Percentiles rank a stretch among this genome's conserved stretches.
Evolutionary conservation across 495 filamentous ascomycete genomes (phyloP).

Genomic region (Aspergillus ostianus): DNA sequence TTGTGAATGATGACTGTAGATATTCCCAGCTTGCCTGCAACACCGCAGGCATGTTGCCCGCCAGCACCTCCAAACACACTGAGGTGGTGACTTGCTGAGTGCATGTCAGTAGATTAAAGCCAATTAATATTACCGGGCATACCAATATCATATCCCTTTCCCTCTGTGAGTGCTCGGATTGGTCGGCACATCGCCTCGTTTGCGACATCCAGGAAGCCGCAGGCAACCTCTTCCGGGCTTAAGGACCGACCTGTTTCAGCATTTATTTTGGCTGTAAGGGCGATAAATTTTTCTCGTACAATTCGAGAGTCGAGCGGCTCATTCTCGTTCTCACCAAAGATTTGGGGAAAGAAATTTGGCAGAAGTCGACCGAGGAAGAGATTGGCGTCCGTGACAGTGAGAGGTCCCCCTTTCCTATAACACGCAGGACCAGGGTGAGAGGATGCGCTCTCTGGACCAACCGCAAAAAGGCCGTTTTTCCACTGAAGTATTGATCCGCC

Average conservation of each 20-base stretch:
- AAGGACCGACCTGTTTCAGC: slow-evolving; percentile 50
- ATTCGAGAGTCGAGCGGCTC: slow-evolving; percentile 78
- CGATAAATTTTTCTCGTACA: slow-evolving; percentile 71
- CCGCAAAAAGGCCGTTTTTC: slow-evolving; percentile 92
- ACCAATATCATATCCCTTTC: slow-evolving; percentile 44
- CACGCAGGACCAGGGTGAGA: slow-evolving; percentile 93
- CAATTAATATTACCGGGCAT: too few species aligned
- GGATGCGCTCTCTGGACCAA: slow-evolving; percentile 89
- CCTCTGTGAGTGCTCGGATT: slow-evolving; percentile 53
- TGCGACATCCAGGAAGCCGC: slow-evolving; percentile 54
- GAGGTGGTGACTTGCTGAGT: slow-evolving; percentile 45
- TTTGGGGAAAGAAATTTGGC: slow-evolving; percentile 95
- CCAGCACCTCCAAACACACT: slow-evolving; percentile 55
- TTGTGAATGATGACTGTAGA: slow-evolving; percentile 52
- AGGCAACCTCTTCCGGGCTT: slow-evolving; percentile 81
- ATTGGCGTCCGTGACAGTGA: slow-evolving; percentile 94
- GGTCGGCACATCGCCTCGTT: slow-evolving; percentile 57
- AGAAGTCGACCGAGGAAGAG: slow-evolving; percentile 84
- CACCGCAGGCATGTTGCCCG: slow-evolving; percentile 53
- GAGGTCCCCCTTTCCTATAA: slow-evolving; percentile 89
- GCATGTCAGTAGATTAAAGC: too few species aligned
- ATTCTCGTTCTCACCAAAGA: slow-evolving; percentile 90
- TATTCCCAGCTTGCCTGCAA: slow-evolving; percentile 48
- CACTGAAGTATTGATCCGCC: slow-evolving; percentile 89
- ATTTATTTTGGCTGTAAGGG: slow-evolving; percentile 78